These are phyloP conservation scores for Dendrocalamus sinicus DNA, from an alignment of 176 grass and related monocot species.

Conservation along the genomic window DNA sequence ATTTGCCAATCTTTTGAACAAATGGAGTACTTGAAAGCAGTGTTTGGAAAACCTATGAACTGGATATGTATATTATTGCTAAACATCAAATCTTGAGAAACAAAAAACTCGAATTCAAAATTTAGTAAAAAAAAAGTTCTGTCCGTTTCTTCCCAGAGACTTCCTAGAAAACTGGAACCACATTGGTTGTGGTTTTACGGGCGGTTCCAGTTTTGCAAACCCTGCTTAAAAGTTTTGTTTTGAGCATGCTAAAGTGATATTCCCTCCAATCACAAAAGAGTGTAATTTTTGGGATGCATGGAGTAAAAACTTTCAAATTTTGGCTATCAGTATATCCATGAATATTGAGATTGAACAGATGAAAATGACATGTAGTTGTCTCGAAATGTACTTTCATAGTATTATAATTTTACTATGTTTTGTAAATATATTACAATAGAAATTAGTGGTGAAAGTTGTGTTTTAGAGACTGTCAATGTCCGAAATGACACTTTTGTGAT, in stretches of 20 bases:
- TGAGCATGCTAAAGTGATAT: background rate
- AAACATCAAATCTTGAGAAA: constrained; percentile 3
- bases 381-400: background rate
- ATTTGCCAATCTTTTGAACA: constrained; percentile 18
- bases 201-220: background rate
- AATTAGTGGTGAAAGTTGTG: background rate
- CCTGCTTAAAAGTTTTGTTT: background rate
- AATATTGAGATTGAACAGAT: background rate
- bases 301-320: background rate
- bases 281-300: background rate
- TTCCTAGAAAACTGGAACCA: background rate
- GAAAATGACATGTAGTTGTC: background rate
- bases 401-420: background rate
- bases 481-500: background rate
- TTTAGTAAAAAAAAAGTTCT: background rate
- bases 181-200: background rate
- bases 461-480: background rate
- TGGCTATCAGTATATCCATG: background rate
- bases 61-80: background rate
- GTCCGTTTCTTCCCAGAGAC: background rate
- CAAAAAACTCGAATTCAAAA: background rate
- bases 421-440: background rate
- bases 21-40: background rate
- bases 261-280: background rate
- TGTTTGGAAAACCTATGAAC: background rate